Conservation (phyloP, 768 basidiomycete genomes). For the Psilocybe azurescens region DNA sequence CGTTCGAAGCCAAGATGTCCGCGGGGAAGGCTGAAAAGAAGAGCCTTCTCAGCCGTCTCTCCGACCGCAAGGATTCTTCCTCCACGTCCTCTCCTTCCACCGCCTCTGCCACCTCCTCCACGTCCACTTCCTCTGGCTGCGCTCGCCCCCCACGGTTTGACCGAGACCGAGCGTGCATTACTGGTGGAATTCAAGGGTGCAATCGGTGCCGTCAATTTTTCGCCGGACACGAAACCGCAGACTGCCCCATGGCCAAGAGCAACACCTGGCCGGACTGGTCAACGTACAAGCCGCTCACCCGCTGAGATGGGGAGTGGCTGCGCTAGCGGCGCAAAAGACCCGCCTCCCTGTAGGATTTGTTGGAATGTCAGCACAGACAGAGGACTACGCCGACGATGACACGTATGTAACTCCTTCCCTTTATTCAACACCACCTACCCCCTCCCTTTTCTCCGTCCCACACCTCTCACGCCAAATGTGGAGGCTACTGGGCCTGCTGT, state of each 20-base stretch:
- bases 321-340: too few species aligned
- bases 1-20: too few species aligned
- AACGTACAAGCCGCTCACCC: conserved; percentile 12
- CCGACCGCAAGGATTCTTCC: too few species aligned
- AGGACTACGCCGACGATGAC: not conserved
- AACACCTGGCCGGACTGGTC: conserved; percentile 13
- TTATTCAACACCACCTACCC: not conserved
- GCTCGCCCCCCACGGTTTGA: conserved; percentile 12
- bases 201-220: conserved; percentile 15
- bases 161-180: conserved; percentile 18
- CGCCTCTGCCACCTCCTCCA: not conserved
- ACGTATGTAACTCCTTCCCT: not conserved
- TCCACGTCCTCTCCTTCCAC: too few species aligned
- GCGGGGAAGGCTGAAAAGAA: too few species aligned
- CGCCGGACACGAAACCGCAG: conserved; percentile 13
- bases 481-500: not conserved
- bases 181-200: too few species aligned
- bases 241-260: not conserved
- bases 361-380: not conserved
- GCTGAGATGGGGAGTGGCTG: too few species aligned
- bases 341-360: not conserved
- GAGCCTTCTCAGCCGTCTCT: too few species aligned
- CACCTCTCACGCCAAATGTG: not conserved
- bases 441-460: conserved; percentile 2
- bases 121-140: conserved; percentile 12